Conservation (phyloP, 176 grass and related monocot genomes). For the Secale cereale region DNA sequence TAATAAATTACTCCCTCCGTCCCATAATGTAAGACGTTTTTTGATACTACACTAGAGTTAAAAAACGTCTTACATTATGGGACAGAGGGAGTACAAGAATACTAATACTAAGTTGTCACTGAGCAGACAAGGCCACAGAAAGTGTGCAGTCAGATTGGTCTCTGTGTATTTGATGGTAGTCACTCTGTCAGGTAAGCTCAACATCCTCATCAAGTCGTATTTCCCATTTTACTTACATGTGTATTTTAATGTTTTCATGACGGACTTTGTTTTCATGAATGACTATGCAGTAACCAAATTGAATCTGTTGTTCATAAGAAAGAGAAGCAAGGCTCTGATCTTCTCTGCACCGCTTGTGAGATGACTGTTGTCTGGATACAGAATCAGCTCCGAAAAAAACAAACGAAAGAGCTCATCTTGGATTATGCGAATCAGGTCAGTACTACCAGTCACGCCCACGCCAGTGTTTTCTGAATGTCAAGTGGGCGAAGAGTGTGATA, state of each 20-base stretch:
- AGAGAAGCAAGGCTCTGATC: conserved; percentile 47
- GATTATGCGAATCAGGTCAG: conserved; percentile 72
- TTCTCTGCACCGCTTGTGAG: conserved; percentile 84
- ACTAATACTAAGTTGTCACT: not conserved
- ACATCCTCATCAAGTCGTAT: not conserved
- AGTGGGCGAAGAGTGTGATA: not conserved
- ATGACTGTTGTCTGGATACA: conserved; percentile 95
- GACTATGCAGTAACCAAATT: conserved; percentile 57
- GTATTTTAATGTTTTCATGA: not conserved
- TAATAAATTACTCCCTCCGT: no score
- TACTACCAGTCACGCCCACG: not conserved
- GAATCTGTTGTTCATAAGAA: conserved; percentile 68
- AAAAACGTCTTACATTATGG: no score
- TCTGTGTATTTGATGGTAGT: conserved; percentile 74
- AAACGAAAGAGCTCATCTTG: conserved; percentile 66
- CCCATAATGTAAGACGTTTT: no score
- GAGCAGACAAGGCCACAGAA: conserved; percentile 62
- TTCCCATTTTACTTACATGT: not conserved
- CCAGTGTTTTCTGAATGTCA: not conserved
- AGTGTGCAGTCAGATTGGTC: conserved; percentile 66
- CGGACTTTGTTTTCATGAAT: not conserved
- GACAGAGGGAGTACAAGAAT: no score
- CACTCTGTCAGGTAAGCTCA: conserved; percentile 61
- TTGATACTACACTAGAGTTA: no score
- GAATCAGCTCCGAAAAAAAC: conserved; percentile 75